phyloP scores from a whole-genome alignment of 352 stramenopile genomes.

The Plasmopara muralis region DNA sequence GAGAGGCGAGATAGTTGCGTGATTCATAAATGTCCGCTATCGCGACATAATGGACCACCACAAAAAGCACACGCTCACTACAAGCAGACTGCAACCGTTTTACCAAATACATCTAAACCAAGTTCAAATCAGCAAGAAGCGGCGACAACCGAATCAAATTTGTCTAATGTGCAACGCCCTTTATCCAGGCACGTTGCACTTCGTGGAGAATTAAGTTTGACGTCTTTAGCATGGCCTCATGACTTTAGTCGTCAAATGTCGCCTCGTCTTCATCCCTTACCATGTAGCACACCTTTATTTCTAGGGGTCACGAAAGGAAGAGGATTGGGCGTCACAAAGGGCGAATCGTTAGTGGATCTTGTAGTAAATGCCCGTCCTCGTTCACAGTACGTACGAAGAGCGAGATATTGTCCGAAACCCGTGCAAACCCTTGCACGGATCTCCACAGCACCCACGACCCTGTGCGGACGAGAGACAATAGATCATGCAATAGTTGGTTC shows the following conservation, averaged over 20 bases:
- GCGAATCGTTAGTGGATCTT: constrained; percentile 15
- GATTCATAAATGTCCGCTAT: constrained; percentile 1
- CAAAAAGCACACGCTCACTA: constrained; percentile 2
- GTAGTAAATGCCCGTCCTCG: constrained; percentile 38
- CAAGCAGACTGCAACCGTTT: not conserved
- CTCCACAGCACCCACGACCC: constrained; percentile 14
- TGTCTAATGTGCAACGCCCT: constrained; percentile 7
- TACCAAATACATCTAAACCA: constrained; percentile 5
- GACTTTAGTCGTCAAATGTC: constrained; percentile 4
- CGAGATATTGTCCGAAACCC: constrained; percentile 23
- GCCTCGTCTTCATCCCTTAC: constrained; percentile 10
- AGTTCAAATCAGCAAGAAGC: constrained; percentile 23
- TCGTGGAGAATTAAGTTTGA: constrained; percentile 25
- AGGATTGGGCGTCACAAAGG: not conserved
- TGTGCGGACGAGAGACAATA: constrained; percentile 5
- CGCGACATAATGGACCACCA: constrained; percentile 7
- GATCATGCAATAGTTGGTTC: not conserved
- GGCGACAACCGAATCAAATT: not conserved
- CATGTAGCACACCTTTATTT: constrained; percentile 5
- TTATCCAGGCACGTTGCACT: constrained; percentile 31
- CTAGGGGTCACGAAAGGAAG: constrained; percentile 9
- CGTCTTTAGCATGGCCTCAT: constrained; percentile 16
- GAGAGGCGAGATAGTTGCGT: constrained; percentile 10
- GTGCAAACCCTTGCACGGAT: constrained; percentile 35
- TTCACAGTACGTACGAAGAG: constrained; percentile 47